phyloP scores from a whole-genome alignment of 768 basidiomycete genomes.

The Baorangia bicolor region DNA sequence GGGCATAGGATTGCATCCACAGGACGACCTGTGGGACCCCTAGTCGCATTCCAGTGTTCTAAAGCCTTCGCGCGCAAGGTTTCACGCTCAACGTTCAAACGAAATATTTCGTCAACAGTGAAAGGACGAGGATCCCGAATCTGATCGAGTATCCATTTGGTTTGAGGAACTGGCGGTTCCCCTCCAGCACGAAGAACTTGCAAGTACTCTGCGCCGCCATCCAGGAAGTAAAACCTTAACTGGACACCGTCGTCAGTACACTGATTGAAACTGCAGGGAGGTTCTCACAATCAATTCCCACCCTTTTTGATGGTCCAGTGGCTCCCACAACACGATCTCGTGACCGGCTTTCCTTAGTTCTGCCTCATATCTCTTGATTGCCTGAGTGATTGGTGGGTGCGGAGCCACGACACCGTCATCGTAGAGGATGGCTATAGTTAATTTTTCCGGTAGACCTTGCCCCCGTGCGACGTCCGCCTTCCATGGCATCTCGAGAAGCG shows the following conservation, averaged over 20 bases:
- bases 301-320: constrained; percentile 42
- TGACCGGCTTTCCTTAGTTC: constrained; percentile 47
- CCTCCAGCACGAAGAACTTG: constrained; percentile 33
- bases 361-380: constrained; percentile 38
- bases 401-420: constrained; percentile 52
- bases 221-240: constrained; percentile 48
- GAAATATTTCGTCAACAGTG: constrained; percentile 43
- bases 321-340: constrained; percentile 49
- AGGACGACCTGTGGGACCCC: constrained; percentile 37
- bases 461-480: constrained; percentile 39
- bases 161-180: constrained; percentile 42
- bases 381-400: constrained; percentile 46
- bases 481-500: constrained; percentile 53
- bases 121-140: constrained; percentile 38
- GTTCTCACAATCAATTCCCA: constrained; percentile 47
- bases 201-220: constrained; percentile 47
- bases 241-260: constrained; percentile 24
- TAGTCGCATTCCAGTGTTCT: constrained; percentile 45
- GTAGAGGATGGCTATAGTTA: constrained; percentile 48
- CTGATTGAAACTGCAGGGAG: not conserved
- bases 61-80: constrained; percentile 40
- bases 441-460: constrained; percentile 37
- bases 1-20: constrained; percentile 51
- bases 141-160: constrained; percentile 44
- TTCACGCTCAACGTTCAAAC: constrained; percentile 45